Conservation (phyloP, 2,329 filamentous ascomycete genomes). For the Penicillium griseofulvum region DNA sequence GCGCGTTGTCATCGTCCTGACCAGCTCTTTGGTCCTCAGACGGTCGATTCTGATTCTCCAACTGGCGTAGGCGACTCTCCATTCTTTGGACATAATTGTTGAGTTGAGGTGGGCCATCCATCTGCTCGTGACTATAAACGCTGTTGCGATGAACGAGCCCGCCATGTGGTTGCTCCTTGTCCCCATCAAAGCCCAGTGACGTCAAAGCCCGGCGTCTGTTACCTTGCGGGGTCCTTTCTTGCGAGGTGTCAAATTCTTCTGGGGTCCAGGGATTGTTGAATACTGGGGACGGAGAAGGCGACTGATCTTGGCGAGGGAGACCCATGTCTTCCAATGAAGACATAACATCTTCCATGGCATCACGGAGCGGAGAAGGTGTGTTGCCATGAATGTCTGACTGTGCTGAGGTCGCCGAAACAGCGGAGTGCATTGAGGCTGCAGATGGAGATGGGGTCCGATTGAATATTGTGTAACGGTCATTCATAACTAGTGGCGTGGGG, state of each 20-base stretch:
- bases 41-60: conserved; percentile 56
- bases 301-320: conserved; percentile 53
- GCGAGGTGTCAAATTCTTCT: conserved; percentile 69
- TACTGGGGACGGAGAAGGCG: conserved; percentile 52
- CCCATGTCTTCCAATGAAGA: conserved; percentile 88
- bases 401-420: conserved; percentile 15
- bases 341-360: conserved; percentile 98
- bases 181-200: conserved; percentile 65
- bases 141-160: conserved; percentile 53
- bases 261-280: conserved; percentile 76
- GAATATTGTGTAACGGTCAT: conserved; percentile 40
- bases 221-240: conserved; percentile 33
- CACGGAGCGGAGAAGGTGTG: conserved; percentile 87
- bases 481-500: conserved; percentile 39
- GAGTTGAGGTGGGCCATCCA: conserved; percentile 65
- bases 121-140: conserved; percentile 34
- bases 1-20: conserved; percentile 49
- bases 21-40: conserved; percentile 52
- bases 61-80: conserved; percentile 74
- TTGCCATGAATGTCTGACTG: conserved; percentile 64
- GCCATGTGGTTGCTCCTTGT: conserved; percentile 54
- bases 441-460: conserved; percentile 50
- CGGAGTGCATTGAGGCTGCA: conserved; percentile 25
- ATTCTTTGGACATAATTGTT: conserved; percentile 88
- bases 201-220: conserved; percentile 62